Base-by-base conservation (phyloP, 805 yeast species). In the Wickerhamomyces rabaulensis region DNA sequence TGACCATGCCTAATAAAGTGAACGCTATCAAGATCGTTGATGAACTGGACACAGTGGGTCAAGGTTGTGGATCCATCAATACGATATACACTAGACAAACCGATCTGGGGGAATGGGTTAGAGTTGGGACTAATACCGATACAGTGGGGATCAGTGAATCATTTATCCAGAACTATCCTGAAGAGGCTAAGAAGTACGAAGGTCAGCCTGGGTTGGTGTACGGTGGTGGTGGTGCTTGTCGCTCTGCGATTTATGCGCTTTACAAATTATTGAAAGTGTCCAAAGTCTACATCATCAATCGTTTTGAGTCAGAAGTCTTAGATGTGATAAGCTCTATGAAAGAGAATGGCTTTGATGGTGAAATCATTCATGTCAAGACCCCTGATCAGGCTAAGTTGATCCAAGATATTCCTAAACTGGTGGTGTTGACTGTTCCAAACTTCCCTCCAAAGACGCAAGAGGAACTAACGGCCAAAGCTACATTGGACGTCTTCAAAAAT, bases 201-300 rank as follows among this genome's bases (percentile, higher is more conserved):
- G 52, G 52, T 1, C 16, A 42, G 12, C 60, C 62, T 3, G 62
- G 62, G 12, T 36, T 57, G 9, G 53, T 57, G 2, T 57, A 57
- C 25, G 62, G 62, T 26, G 62, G 59, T 38, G 62, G 62, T 43
- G 62, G 62, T 46, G 62, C 62, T 6, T 56, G 62, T 43, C 53
- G 62, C 27, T 56, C 60, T 3, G 60, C 62, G 1, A 54, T 57
- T 8, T 57, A 52, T 43, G 59, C 62, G 1, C 42, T 57, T 8
- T 46, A 54, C 38, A 51, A 51, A 29, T 48, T 57, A 3, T 46
- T 57, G n/a, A 55, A 56, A 10, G 59, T 52, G 16, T 55, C 58
- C 26, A 56, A 54, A 19, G 47, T 57, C 21, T 57, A 57, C 48
- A 51, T 57, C 42, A 47, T 57, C 48, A 57, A 57, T 48, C 51